Conservation (phyloP, 129 eudicot genomes). For the Pulicaria dysenterica region DNA sequence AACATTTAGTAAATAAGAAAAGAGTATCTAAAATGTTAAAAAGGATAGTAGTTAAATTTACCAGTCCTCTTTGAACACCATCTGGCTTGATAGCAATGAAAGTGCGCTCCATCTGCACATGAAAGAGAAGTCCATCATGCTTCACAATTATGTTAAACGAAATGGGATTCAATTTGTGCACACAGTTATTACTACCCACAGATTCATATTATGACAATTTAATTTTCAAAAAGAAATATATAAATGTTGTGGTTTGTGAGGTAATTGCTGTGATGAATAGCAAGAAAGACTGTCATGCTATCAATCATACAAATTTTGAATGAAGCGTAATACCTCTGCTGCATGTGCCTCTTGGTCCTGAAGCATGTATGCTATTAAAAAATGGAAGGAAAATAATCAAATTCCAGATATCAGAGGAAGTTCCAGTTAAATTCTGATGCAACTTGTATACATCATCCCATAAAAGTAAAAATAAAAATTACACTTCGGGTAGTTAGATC, state of each 20-base stretch:
- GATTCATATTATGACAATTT: too few relatives aligned
- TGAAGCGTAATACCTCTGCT: conserved; percentile 54
- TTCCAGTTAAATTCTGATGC: background rate
- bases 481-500: background rate
- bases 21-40: background rate
- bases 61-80: conserved; percentile 99
- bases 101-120: conserved; percentile 80
- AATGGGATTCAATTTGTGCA: background rate
- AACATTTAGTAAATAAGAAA: background rate
- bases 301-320: background rate
- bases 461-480: background rate
- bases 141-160: background rate
- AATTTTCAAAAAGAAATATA: too few relatives aligned
- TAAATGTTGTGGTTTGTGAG: too few relatives aligned
- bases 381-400: background rate
- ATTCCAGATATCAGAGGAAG: conserved; percentile 9
- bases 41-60: conserved; percentile 28
- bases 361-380: conserved; percentile 75
- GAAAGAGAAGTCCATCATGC: conserved; percentile 14
- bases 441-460: conserved; percentile 7
- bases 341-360: conserved; percentile 93
- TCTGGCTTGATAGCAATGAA: conserved; percentile 99
- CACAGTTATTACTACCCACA: too few relatives aligned
- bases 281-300: background rate
- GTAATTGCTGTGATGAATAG: background rate